Evolutionary conservation across 2,329 filamentous ascomycete genomes (phyloP), one percentile per base, ranked within the genome.

Genomic region (Fusarium burgessii): DNA sequence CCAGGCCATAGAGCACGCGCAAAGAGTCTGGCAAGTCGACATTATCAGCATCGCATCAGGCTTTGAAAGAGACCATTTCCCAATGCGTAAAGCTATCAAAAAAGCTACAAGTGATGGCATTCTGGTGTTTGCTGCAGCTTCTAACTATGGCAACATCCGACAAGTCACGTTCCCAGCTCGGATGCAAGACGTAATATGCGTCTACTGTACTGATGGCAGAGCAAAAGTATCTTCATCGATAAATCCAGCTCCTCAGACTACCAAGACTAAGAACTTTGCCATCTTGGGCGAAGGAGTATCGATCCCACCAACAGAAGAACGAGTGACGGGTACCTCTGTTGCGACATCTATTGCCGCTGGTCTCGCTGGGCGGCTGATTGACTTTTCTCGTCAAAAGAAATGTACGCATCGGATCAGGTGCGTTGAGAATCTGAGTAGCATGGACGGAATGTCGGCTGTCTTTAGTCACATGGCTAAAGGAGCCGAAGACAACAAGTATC

Each of bases 21-120:
- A 54, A 15, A 35, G 59, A 13, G 17, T 29, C 11, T 64, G 56
- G 65, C n/a, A 68, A 6, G 61, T 27, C 7, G 56, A 68, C 27
- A 47, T 68, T n/a, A 65, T 68, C 35, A 57, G 43, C 2, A 68
- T 68, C 2, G 56, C 65, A 10, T 68, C 55, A 2, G 65, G 65
- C 11, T 68, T 68, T 20, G 56, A 68, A 17, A 10, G 17, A 43
- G 56, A 60, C 1, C 56, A 68, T 15, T 18, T 20, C 7, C 2
- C 15, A 4, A 57, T 65, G 56, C 27, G 56, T 18, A 41, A n/a
- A 32, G 61, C 51, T 1, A 68, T 68, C 18, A 58, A 65, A 5
- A 32, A 18, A 41, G 65, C 41, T 13, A 23, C 50, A 4, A 56
- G 41, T 18, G 61, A 61, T 35, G 57, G 57, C 1, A 57, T 38